Evolutionary conservation across 768 basidiomycete species (phyloP).

Genomic region (Termitomyces heimii): DNA sequence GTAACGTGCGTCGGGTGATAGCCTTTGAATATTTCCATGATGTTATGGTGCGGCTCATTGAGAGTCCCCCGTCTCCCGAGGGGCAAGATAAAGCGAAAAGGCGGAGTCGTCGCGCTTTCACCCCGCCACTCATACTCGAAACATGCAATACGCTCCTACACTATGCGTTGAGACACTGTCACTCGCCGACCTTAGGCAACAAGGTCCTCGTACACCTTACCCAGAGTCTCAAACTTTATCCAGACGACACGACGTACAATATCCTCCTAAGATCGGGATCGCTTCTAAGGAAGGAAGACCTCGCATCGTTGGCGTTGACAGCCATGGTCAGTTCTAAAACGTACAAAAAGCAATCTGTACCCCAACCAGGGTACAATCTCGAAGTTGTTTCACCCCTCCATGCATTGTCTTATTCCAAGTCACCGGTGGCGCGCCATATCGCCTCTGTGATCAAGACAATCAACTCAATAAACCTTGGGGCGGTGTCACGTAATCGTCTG

Average conservation of each 20-base stretch:
- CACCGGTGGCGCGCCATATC: not conserved
- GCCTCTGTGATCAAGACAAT: not conserved
- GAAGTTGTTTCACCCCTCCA: conserved; percentile 3
- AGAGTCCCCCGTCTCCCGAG: conserved; percentile 20
- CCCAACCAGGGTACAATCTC: not conserved
- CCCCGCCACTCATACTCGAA: conserved; percentile 15
- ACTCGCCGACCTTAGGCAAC: conserved; percentile 41
- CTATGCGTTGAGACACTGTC: conserved; percentile 59
- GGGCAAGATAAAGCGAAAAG: not conserved
- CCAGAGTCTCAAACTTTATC: conserved; percentile 32
- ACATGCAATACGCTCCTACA: conserved; percentile 58
- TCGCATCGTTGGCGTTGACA: conserved; percentile 33
- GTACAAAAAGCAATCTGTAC: not conserved
- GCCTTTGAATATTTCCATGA: conserved; percentile 45
- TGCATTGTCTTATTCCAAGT: not conserved
- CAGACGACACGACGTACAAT: conserved; percentile 49
- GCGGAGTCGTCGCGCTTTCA: not conserved
- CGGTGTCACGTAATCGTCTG: conserved; percentile 1
- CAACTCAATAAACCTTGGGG: conserved; percentile 3
- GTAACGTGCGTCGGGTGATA: conserved; percentile 22
- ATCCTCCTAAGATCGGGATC: conserved; percentile 52
- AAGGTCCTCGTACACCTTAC: conserved; percentile 53
- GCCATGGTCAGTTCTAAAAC: not conserved
- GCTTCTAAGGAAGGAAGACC: conserved; percentile 37
- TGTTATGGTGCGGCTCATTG: conserved; percentile 36